Evolutionary conservation across 139 green algal species (phyloP).

Genomic region (Chlorella sp.): DNA sequence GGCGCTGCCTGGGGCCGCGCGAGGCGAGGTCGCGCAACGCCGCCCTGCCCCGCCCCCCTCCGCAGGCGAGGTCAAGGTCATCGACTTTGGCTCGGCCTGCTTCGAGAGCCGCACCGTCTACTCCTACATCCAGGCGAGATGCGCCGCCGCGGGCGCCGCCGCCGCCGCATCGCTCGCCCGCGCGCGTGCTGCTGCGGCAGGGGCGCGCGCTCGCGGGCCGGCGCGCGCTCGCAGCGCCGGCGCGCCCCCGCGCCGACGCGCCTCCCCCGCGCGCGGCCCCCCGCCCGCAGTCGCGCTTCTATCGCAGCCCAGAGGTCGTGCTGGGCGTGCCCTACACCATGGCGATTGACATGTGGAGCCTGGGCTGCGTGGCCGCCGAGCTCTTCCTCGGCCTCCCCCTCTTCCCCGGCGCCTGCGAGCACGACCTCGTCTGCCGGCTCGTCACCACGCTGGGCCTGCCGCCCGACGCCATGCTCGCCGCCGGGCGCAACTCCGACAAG

Average conservation of each 20-base stretch:
- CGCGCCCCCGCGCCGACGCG: no score
- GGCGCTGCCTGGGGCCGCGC: not conserved
- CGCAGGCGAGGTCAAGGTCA: conserved; percentile 90
- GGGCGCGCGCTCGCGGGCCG: no score
- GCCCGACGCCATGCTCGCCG: conserved; percentile 65
- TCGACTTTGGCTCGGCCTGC: conserved; percentile 98
- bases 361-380: conserved; percentile 34
- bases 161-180: no score
- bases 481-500: conserved; percentile 71
- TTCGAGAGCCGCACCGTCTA: conserved; percentile 94
- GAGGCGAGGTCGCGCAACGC: no score
- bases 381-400: conserved; percentile 78
- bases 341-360: conserved; percentile 27
- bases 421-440: conserved; percentile 90
- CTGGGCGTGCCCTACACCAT: conserved; percentile 37
- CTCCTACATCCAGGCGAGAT: conserved; percentile 98
- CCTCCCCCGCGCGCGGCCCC: no score
- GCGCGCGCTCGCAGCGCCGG: no score
- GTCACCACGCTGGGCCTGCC: conserved; percentile 80
- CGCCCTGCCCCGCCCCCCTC: not conserved
- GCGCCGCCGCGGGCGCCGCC: no score
- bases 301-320: conserved; percentile 84
- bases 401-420: conserved; percentile 93
- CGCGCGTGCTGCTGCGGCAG: no score
- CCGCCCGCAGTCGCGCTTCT: conserved; percentile 96